These are phyloP conservation scores for Neoarthrinium moseri DNA, from an alignment of 2,329 filamentous ascomycete species.

Conservation along the genomic window DNA sequence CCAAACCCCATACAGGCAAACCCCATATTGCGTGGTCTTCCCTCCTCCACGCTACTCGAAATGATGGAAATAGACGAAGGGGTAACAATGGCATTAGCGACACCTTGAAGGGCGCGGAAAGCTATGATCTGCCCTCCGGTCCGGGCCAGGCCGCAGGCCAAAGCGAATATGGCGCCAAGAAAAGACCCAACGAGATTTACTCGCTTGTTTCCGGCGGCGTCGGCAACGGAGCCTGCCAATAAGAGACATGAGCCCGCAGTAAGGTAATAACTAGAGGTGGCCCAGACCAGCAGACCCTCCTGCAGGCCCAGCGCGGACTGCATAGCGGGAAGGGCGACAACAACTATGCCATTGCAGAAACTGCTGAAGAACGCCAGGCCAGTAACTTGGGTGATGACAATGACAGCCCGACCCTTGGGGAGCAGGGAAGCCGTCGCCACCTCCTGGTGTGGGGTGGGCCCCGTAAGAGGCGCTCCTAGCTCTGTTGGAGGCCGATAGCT, in stretches of 20 bases:
- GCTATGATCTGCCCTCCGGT: constrained; percentile 3
- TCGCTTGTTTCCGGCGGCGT: not conserved
- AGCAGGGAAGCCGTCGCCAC: no score
- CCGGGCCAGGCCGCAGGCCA: not conserved
- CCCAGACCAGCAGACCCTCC: constrained; percentile 1
- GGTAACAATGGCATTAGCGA: not conserved
- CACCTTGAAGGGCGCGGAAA: constrained; percentile 3
- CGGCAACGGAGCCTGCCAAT: not conserved
- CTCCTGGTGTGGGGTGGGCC: not conserved
- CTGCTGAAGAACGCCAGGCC: not conserved
- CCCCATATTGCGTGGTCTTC: not conserved
- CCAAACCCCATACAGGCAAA: constrained; percentile 1
- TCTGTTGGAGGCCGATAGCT: not conserved
- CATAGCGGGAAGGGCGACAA: constrained; percentile 3
- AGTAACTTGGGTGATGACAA: not conserved
- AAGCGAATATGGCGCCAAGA: not conserved
- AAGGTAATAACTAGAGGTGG: not conserved
- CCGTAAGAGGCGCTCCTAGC: not conserved
- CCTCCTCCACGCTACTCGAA: not conserved
- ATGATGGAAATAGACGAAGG: constrained; percentile 4
- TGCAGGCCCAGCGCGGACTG: not conserved
- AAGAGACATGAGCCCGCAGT: not conserved
- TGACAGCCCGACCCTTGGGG: not conserved
- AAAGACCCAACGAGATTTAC: not conserved
- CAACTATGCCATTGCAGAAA: not conserved